Percentiles rank a stretch among this genome's conserved stretches.
phyloP scores from a whole-genome alignment of 306 rosid species.

The Cercis canadensis region DNA sequence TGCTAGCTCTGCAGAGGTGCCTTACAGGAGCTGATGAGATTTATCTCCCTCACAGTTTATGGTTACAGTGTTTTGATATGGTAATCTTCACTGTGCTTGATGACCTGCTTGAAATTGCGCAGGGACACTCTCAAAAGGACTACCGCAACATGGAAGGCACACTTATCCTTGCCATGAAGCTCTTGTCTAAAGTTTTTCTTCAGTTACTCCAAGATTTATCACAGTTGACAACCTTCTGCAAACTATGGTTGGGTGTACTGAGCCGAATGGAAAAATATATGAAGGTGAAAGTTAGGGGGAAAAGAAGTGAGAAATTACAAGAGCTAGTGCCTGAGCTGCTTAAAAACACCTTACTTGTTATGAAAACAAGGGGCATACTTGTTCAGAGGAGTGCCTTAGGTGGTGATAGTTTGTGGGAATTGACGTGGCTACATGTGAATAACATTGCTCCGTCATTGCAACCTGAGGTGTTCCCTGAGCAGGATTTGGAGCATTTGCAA shows the following conservation, averaged over 20 bases:
- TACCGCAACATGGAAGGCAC: conserved; percentile 98
- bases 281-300: conserved; percentile 87
- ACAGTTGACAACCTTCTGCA: conserved; percentile 84
- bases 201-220: conserved; percentile 78
- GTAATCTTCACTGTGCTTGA: conserved; percentile 97
- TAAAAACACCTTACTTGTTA: conserved; percentile 74
- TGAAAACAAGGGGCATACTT: conserved; percentile 81
- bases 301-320: conserved; percentile 87
- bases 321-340: conserved; percentile 90
- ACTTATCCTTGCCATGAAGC: conserved; percentile 81
- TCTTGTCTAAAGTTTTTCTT: conserved; percentile 85
- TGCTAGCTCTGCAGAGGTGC: conserved; percentile 80
- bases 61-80: conserved; percentile 87
- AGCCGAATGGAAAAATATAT: conserved; percentile 89
- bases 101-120: conserved; percentile 92
- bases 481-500: conserved; percentile 57
- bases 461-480: conserved; percentile 87
- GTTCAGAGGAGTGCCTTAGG: conserved; percentile 85
- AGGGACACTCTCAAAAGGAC: conserved; percentile 89
- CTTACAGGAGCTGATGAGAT: conserved; percentile 79
- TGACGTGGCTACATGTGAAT: conserved; percentile 94
- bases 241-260: conserved; percentile 95
- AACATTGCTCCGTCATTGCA: conserved; percentile 84
- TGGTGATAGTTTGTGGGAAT: conserved; percentile 95
- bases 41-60: conserved; percentile 56